Evolutionary conservation across 352 stramenopile genomes (phyloP).

Genomic region (Pythium utonaiense): DNA sequence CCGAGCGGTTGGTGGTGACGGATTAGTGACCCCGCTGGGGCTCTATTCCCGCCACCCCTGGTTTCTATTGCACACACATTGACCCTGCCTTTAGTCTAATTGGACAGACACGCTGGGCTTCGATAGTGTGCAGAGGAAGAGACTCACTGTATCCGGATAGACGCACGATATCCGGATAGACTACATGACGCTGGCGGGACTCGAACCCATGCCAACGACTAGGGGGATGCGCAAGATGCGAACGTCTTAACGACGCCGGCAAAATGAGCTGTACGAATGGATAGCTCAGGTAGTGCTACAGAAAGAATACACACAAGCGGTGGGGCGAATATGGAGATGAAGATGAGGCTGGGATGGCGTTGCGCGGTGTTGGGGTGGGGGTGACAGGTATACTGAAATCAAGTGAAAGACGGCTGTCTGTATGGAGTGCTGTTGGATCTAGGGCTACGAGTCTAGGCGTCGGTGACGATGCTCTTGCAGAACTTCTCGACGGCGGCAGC

Average conservation of each 20-base stretch:
- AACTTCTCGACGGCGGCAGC: constrained; percentile 75
- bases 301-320: constrained; percentile 24
- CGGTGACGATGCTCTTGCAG: constrained; percentile 68
- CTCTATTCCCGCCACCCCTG: constrained; percentile 17
- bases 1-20: constrained; percentile 27
- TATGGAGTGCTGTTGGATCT: too few relatives aligned
- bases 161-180: constrained; percentile 7
- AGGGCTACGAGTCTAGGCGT: constrained; percentile 17
- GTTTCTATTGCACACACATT: constrained; percentile 79
- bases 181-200: constrained; percentile 24
- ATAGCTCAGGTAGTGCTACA: not conserved
- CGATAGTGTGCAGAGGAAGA: constrained; percentile 64
- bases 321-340: not conserved
- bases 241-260: constrained; percentile 20
- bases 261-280: constrained; percentile 9
- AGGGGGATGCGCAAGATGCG: constrained; percentile 8
- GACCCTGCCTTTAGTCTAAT: constrained; percentile 91
- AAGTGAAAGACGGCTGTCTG: not conserved
- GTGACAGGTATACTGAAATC: constrained; percentile 1
- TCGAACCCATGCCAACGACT: constrained; percentile 54
- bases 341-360: not conserved
- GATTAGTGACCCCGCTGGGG: constrained; percentile 25
- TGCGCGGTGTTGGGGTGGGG: not conserved
- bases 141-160: not conserved
- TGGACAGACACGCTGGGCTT: constrained; percentile 85